A percentile compares a stretch with the other conserved stretches of the same genome.
phyloP scores from a whole-genome alignment of 331 rosid species.

The Quercus phellos region DNA sequence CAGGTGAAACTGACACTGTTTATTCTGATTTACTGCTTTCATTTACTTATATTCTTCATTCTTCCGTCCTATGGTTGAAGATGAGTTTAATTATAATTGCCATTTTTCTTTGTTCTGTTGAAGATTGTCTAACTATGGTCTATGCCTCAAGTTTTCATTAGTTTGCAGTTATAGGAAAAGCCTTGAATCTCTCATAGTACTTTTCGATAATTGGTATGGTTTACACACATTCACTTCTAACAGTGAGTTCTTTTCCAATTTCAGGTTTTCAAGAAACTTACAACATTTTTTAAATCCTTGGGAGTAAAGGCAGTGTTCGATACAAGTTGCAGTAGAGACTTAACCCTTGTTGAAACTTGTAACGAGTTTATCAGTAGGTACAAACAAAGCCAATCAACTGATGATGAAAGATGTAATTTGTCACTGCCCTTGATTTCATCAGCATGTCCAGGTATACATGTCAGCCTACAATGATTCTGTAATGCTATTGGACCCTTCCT shows the following conservation, averaged over 20 bases:
- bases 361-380: slow-evolving; percentile 73
- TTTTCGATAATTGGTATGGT: not conserved
- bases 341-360: slow-evolving; percentile 79
- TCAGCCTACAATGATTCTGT: not conserved
- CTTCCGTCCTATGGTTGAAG: not conserved
- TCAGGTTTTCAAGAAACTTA: slow-evolving; percentile 74
- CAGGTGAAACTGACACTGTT: slow-evolving; percentile 42
- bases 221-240: not conserved
- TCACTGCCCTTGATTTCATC: slow-evolving; percentile 84
- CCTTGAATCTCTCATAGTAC: not conserved
- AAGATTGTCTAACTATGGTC: not conserved
- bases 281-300: slow-evolving; percentile 74
- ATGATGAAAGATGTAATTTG: slow-evolving; percentile 41
- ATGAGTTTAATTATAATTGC: not conserved
- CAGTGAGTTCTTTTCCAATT: slow-evolving; percentile 10
- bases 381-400: slow-evolving; percentile 44
- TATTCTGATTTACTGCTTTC: not conserved
- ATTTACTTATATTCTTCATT: not conserved
- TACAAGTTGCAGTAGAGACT: slow-evolving; percentile 86
- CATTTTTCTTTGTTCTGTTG: slow-evolving; percentile 8
- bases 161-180: not conserved
- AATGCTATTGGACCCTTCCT: not conserved
- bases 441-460: slow-evolving; percentile 82
- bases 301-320: slow-evolving; percentile 88
- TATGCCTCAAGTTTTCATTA: not conserved